These are phyloP conservation scores for Citrus medica DNA, from an alignment of 345 rosid species.

Conservation along the genomic window DNA sequence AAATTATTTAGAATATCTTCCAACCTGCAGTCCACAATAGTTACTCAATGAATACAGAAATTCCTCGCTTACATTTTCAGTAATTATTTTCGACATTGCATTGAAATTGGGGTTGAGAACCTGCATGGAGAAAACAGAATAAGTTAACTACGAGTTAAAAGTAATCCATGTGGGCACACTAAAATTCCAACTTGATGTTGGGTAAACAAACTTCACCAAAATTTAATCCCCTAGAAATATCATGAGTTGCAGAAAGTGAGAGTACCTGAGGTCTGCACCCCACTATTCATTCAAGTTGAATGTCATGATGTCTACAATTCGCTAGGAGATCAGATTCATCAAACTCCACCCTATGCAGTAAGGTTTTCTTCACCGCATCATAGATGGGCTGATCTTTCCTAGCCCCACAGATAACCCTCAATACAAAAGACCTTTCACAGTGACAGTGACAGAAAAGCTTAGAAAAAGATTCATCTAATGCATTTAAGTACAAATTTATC, in stretches of 20 bases:
- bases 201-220: conserved; percentile 1
- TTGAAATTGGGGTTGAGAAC: conserved; percentile 96
- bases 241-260: neutral
- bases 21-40: conserved; percentile 95
- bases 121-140: conserved; percentile 39
- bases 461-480: too few species aligned
- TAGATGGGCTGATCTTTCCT: too few species aligned
- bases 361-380: too few species aligned
- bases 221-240: neutral
- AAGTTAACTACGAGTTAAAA: conserved; percentile 3
- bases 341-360: conserved; percentile 90
- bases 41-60: conserved; percentile 85
- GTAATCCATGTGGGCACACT: neutral
- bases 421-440: too few species aligned
- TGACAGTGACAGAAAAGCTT: too few species aligned
- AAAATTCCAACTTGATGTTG: neutral
- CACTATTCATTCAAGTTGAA: conserved; percentile 87
- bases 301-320: conserved; percentile 64
- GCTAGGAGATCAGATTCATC: conserved; percentile 89
- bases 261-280: conserved; percentile 98
- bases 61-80: conserved; percentile 93
- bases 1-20: conserved; percentile 6
- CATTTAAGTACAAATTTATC: conserved; percentile 90
- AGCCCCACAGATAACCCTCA: too few species aligned
- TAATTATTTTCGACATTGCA: conserved; percentile 94